phyloP scores from a whole-genome alignment of 768 basidiomycete genomes.

The Exidia glandulosa region DNA sequence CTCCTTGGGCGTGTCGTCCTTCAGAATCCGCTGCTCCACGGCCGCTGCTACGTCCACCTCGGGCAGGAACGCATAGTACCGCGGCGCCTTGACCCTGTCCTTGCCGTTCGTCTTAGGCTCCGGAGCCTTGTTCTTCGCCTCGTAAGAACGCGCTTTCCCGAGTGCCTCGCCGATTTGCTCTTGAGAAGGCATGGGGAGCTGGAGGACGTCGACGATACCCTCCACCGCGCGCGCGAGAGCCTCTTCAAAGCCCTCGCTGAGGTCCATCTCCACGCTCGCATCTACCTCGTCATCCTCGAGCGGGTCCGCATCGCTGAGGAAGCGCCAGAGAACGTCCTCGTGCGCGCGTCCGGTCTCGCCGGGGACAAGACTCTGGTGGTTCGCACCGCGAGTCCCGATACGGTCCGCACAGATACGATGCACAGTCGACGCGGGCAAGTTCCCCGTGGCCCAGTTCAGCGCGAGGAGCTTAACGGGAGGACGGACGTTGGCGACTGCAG shows the following conservation, averaged over 20 bases:
- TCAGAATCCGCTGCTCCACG: constrained; percentile 32
- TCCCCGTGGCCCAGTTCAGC: constrained; percentile 60
- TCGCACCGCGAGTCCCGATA: constrained; percentile 61
- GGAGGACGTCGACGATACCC: constrained; percentile 44
- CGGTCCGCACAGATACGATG: constrained; percentile 73
- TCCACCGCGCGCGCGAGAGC: constrained; percentile 49
- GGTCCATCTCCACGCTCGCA: constrained; percentile 52
- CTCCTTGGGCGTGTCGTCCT: constrained; percentile 18
- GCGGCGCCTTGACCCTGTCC: constrained; percentile 23
- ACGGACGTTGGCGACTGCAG: constrained; percentile 30
- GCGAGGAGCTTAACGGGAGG: constrained; percentile 68
- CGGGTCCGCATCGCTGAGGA: constrained; percentile 53
- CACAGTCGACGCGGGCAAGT: constrained; percentile 43
- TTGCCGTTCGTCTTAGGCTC: constrained; percentile 21
- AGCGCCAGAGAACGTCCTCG: constrained; percentile 75
- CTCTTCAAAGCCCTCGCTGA: constrained; percentile 43
- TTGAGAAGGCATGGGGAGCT: constrained; percentile 38
- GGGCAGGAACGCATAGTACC: constrained; percentile 73
- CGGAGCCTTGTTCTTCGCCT: constrained; percentile 21
- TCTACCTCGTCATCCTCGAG: constrained; percentile 58
- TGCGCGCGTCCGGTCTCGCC: constrained; percentile 42
- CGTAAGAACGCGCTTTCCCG: constrained; percentile 31
- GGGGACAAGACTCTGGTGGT: constrained; percentile 71
- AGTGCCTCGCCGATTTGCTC: constrained; percentile 46
- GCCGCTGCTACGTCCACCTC: constrained; percentile 52